Conservation (phyloP, 257 asterid species). For the Nicotiana sylvestris region DNA sequence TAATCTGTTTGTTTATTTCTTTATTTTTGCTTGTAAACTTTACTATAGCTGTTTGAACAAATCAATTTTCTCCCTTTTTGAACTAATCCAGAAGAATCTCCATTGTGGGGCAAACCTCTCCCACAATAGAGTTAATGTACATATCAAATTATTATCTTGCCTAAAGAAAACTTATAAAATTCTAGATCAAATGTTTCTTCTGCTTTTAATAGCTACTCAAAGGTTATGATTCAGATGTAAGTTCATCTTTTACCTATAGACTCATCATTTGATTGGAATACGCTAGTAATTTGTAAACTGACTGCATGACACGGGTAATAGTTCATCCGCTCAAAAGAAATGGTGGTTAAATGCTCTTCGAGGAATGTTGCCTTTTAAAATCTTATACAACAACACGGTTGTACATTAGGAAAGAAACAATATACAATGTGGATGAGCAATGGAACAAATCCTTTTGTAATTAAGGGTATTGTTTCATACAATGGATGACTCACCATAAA, state of each 20-base stretch:
- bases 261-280: background rate
- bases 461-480: background rate
- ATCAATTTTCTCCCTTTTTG: background rate
- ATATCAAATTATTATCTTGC: background rate
- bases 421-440: constrained; percentile 3
- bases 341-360: background rate
- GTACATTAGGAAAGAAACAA: constrained; percentile 5
- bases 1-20: background rate
- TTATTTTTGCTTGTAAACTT: background rate
- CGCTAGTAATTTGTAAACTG: background rate
- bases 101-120: background rate
- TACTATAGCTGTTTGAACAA: background rate
- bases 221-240: background rate
- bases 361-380: background rate
- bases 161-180: background rate
- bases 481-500: background rate
- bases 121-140: background rate
- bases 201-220: background rate
- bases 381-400: background rate
- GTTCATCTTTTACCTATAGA: constrained; percentile 9
- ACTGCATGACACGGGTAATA: background rate
- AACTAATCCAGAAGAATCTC: constrained; percentile 3
- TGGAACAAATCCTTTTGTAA: background rate
- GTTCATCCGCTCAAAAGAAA: background rate
- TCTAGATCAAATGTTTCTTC: background rate